Percentiles rank a stretch among this genome's conserved stretches.
Conservation (phyloP, 306 rosid species). For the Quercus berberidifolia region DNA sequence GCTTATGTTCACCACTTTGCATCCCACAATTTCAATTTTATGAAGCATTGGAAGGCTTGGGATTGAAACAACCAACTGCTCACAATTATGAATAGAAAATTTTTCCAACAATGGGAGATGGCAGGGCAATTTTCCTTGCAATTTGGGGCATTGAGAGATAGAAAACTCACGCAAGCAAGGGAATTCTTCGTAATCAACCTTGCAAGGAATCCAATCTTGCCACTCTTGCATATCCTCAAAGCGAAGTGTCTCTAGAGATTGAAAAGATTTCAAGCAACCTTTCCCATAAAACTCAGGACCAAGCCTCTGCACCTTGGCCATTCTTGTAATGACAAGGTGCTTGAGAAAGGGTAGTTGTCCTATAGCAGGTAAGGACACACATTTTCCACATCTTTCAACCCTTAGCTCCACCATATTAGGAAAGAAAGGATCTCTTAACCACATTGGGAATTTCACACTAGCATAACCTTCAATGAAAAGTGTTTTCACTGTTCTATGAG, state of each 20-base stretch:
- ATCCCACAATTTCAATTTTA: not conserved
- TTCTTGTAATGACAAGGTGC: not conserved
- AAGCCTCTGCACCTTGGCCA: not conserved
- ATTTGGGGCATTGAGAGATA: not conserved
- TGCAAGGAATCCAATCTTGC: not conserved
- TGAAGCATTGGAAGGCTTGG: not conserved
- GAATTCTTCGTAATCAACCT: not conserved
- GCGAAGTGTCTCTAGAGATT: not conserved
- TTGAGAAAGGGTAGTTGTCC: not conserved
- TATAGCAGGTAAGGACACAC: not conserved
- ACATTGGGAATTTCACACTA: not conserved
- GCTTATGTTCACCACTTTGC: not conserved
- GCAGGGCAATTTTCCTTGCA: not conserved
- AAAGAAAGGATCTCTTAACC: conserved; percentile 1
- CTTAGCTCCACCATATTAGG: not conserved
- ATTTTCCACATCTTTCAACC: not conserved
- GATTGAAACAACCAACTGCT: not conserved
- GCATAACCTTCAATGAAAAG: not conserved
- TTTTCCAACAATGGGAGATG: not conserved
- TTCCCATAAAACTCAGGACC: conserved; percentile 3
- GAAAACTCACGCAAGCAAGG: not conserved
- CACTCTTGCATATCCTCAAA: not conserved
- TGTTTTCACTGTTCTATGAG: not conserved
- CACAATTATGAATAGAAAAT: not conserved
- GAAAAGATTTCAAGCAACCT: not conserved